Percentiles rank a stretch among this genome's conserved stretches.
phyloP scores from a whole-genome alignment of 2,329 filamentous ascomycete species.

The Scedosporium boydii region DNA sequence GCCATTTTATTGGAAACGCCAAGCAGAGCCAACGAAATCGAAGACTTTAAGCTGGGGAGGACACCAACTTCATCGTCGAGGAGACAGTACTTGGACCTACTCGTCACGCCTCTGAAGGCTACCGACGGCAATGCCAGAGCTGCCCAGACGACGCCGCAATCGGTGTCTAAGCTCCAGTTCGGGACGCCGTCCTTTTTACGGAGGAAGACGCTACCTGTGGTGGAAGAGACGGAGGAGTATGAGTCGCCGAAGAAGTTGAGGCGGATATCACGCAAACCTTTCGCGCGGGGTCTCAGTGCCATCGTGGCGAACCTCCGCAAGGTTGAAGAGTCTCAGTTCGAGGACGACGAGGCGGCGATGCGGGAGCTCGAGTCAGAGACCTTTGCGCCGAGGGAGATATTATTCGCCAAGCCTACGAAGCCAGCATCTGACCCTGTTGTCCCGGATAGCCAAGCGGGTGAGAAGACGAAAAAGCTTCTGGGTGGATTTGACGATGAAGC shows the following conservation, averaged over 20 bases:
- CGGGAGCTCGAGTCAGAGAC: constrained; percentile 55
- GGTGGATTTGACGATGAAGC: constrained; percentile 57
- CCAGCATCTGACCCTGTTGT: constrained; percentile 21
- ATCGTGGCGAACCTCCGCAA: constrained; percentile 63
- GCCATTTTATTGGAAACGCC: constrained; percentile 27
- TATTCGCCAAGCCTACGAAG: neutral
- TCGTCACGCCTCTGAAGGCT: constrained; percentile 54
- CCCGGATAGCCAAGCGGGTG: constrained; percentile 30
- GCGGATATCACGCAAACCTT: constrained; percentile 46
- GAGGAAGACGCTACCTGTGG: constrained; percentile 33
- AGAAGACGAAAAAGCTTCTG: constrained; percentile 30
- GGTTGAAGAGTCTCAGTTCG: constrained; percentile 58
- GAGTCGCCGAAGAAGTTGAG: constrained; percentile 27
- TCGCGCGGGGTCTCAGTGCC: constrained; percentile 63
- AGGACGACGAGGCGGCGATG: constrained; percentile 66
- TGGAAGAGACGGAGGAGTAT: constrained; percentile 47
- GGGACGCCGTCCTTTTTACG: constrained; percentile 61
- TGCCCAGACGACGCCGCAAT: constrained; percentile 34
- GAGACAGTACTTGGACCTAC: constrained; percentile 50
- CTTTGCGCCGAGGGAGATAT: neutral
- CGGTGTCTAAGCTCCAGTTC: constrained; percentile 48
- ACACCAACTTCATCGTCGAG: constrained; percentile 50
- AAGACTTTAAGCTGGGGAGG: constrained; percentile 26
- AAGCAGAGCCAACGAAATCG: constrained; percentile 28
- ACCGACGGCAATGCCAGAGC: constrained; percentile 24